Evolutionary conservation across 139 green algal species (phyloP), one percentile per base, ranked within the genome.

Genomic region (Chara braunii): DNA sequence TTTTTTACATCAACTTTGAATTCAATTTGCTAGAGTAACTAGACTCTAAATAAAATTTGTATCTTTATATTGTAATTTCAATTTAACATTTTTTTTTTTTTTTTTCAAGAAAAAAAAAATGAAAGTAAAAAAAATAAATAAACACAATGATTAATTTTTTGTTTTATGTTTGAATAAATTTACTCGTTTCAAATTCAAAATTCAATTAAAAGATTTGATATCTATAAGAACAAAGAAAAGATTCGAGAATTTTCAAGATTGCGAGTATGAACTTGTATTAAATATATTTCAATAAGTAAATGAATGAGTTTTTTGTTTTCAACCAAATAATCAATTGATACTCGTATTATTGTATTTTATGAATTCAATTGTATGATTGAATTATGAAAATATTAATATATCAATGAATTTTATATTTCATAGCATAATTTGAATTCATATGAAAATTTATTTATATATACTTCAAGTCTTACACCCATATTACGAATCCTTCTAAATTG

Each of bases 221-320:
- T 60, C 28, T 43, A 24, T 60, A 51, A 31, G 28, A 34, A 43
- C 29, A 43, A 34, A 60, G 26, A 24, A 22, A 32, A n/a, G n/a
- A n/a, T n/a, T n/a, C n/a, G n/a, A n/a, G n/a, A n/a, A n/a, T n/a
- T n/a, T n/a, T n/a, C n/a, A n/a, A n/a, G n/a, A n/a, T n/a, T n/a
- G n/a, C n/a, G n/a, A n/a, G n/a, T n/a, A n/a, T n/a, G n/a, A n/a
- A n/a, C n/a, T n/a, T n/a, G n/a, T n/a, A n/a, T n/a, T n/a, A 60
- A 34, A 60, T 60, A 60, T 60, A 51, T 60, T 60, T 55, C 51
- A 34, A 26, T 60, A 1, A 60, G 40, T 60, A 34, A 60, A 60
- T 60, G 26, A 6, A 24, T 24, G 40, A 26, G 28, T 60, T 34
- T 31, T 60, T 60, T 8, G 22, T 60, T 60, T 31, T 60, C 30